phyloP scores from a whole-genome alignment of 2,329 filamentous ascomycete genomes.

The Cadophora sp. region DNA sequence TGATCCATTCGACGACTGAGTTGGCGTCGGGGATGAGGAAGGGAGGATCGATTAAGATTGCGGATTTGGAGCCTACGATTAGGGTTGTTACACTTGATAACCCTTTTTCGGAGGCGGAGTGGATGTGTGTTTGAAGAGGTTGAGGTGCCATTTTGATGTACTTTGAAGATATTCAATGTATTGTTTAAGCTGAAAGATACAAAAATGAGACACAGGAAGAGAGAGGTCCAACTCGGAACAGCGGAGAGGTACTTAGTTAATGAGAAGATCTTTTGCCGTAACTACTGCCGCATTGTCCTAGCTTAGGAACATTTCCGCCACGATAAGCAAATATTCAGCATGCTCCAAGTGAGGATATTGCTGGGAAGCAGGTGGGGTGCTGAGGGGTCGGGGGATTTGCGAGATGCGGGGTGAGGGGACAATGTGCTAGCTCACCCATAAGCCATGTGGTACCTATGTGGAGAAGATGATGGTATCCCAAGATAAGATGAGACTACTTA shows the following conservation, averaged over 20 bases:
- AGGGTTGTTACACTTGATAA: conserved; percentile 20
- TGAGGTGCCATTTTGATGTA: background rate
- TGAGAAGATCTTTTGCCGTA: background rate
- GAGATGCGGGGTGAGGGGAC: background rate
- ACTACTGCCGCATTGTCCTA: background rate
- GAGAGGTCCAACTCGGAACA: background rate
- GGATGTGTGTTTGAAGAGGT: conserved; percentile 14
- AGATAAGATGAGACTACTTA: too few relatives aligned
- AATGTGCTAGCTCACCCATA: background rate
- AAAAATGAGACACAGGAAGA: background rate
- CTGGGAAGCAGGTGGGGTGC: background rate
- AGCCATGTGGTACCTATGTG: background rate
- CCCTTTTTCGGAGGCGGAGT: conserved; percentile 12
- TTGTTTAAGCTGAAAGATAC: background rate
- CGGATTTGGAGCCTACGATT: conserved; percentile 17
- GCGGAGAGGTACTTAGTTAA: background rate
- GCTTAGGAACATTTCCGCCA: background rate
- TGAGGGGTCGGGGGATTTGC: conserved; percentile 13
- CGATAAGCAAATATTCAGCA: background rate
- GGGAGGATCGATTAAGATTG: conserved; percentile 13
- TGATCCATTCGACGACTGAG: conserved; percentile 18
- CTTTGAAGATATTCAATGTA: too few relatives aligned
- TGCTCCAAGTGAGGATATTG: background rate
- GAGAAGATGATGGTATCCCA: too few relatives aligned
- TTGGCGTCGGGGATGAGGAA: conserved; percentile 15